Evolutionary conservation across 148 eudicot genomes (phyloP), one percentile per base, ranked within the genome.

Genomic region (Pharnaceum exiguum): DNA sequence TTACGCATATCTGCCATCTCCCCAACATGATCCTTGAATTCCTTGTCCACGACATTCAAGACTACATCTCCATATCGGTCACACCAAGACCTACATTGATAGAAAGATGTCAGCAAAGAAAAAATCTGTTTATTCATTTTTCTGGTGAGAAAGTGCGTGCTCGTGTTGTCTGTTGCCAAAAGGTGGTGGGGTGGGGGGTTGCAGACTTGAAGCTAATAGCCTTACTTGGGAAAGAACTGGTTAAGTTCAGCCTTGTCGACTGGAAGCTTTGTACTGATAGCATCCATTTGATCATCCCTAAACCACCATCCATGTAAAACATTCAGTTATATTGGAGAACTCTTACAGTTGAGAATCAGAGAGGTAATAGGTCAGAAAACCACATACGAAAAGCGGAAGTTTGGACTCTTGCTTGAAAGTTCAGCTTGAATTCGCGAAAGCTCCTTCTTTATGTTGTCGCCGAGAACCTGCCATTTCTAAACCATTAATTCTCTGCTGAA

Each of bases 261-360:
- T 5, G 97, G 97, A 46, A 86, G 95, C 76, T 84, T 73, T 23
- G 87, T 87, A 33, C 89, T 82, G 56, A 90, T 84, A 3, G 48
- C 86, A 42, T 90, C 87, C 68, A 90, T 78, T 62, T 90, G 83
- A 54, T 82, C 91, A 62, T 87, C 73, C 74, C 97, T 90, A 61
- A 39, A 61, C 11, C 16, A 19, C 25, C 35, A 33, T 7, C 46
- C 27, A 59, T 29, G 24, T 27, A 23, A 48, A 26, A 27, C 24
- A 59, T 16, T 24, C 31, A 40, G n/a, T 10, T n/a, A 12, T 24
- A 39, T 3, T 26, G 15, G 25, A 46, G 43, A 7, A 24, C 36
- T n/a, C n/a, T 53, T 19, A 16, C 36, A 21, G 15, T 45, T 24
- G 24, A 33, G 21, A 25, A 15, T 54, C 10, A 38, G 38, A 6